phyloP scores from a whole-genome alignment of 352 stramenopile species.

The Globisporangium irregulare region DNA sequence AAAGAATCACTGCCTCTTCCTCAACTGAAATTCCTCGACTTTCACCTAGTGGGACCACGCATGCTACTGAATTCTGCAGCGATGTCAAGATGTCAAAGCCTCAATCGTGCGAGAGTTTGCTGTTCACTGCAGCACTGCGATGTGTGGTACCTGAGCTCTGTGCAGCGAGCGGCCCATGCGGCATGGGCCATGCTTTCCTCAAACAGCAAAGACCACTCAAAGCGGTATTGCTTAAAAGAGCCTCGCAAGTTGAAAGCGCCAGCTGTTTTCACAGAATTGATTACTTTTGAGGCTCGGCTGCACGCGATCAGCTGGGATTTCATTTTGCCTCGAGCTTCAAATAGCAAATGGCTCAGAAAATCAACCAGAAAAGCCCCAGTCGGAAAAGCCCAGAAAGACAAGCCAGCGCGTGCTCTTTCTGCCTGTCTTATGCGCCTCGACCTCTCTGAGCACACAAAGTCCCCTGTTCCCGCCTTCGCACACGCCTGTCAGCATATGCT shows the following conservation, averaged over 20 bases:
- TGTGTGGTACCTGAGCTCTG: no score
- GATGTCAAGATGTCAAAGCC: background rate
- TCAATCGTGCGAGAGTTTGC: background rate
- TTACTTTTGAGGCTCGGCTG: background rate
- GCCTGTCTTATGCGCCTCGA: background rate
- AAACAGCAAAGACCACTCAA: no score
- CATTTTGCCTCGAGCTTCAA: background rate
- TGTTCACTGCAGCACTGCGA: no score
- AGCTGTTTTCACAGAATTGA: background rate
- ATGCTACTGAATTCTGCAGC: background rate
- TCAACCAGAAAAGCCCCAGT: background rate
- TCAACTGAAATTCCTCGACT: background rate
- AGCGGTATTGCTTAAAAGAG: no score
- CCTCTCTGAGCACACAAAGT: background rate
- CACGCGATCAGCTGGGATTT: background rate
- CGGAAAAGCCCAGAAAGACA: background rate
- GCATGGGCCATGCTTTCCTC: no score
- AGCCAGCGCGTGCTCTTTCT: background rate
- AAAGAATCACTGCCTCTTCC: no score
- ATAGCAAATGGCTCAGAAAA: background rate
- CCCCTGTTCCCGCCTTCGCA: background rate
- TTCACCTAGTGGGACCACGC: background rate
- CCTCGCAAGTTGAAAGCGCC: background rate
- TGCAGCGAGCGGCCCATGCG: no score
- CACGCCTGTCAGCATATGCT: background rate